These are phyloP conservation scores for Dactylellina cionopaga DNA, from an alignment of 2,329 filamentous ascomycete genomes.

Conservation along the genomic window DNA sequence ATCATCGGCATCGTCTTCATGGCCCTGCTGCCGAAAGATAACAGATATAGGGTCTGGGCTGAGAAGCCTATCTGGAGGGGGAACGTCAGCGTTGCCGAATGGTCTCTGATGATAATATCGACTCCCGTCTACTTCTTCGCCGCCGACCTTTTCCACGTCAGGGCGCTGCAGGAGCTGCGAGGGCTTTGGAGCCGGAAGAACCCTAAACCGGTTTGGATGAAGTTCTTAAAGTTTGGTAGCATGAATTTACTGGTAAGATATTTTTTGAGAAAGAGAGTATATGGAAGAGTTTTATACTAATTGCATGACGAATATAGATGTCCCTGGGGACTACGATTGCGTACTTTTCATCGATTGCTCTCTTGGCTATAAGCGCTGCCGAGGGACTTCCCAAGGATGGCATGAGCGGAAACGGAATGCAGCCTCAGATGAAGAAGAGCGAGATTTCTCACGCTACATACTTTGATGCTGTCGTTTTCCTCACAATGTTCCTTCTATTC, in stretches of 20 bases:
- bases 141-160: conserved; percentile 83
- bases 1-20: conserved; percentile 90
- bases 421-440: conserved; percentile 63
- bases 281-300: not conserved
- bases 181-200: conserved; percentile 81
- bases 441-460: conserved; percentile 69
- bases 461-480: conserved; percentile 91
- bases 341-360: conserved; percentile 81
- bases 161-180: conserved; percentile 80
- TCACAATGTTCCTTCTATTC: conserved; percentile 85
- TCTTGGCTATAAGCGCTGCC: conserved; percentile 74
- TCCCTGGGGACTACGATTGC: conserved; percentile 88
- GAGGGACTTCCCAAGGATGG: conserved; percentile 56
- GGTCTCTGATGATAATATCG: conserved; percentile 80
- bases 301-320: conserved; percentile 64
- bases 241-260: conserved; percentile 79
- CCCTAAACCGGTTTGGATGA: conserved; percentile 74
- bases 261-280: not conserved
- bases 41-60: conserved; percentile 71
- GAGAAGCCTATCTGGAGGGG: conserved; percentile 77
- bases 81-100: conserved; percentile 76
- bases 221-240: conserved; percentile 92
- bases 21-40: conserved; percentile 74
- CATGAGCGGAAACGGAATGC: conserved; percentile 57
- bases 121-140: conserved; percentile 89